Percentiles rank a stretch among this genome's conserved stretches.
Conservation (phyloP, 805 yeast species). For the Metschnikowia lochheadii region DNA sequence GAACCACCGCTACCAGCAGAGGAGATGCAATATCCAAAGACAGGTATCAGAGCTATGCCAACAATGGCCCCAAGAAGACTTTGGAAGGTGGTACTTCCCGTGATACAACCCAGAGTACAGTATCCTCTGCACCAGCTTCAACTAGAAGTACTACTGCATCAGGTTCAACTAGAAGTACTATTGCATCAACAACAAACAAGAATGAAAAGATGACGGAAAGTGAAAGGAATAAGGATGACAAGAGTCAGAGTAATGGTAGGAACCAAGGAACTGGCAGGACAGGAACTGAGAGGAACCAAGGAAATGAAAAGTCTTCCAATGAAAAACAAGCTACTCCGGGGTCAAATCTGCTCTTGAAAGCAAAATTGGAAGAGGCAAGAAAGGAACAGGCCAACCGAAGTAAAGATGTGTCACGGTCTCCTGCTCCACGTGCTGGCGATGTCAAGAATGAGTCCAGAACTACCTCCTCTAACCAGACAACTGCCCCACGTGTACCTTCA, state of each 20-base stretch:
- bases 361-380: constrained; percentile 23
- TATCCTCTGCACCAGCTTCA: neutral
- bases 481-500: neutral
- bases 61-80: neutral
- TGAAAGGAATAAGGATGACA: neutral
- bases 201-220: neutral
- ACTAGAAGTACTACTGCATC: neutral
- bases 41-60: constrained; percentile 31
- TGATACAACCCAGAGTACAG: neutral
- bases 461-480: neutral
- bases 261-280: neutral
- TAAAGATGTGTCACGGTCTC: neutral
- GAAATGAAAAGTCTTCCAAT: neutral
- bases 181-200: constrained; percentile 5
- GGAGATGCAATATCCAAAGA: constrained; percentile 16
- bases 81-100: neutral
- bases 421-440: neutral
- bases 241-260: neutral
- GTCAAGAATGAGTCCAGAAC: neutral
- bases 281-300: neutral
- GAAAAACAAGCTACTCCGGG: too few relatives aligned
- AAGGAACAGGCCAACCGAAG: constrained; percentile 17
- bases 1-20: constrained; percentile 10
- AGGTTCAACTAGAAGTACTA: neutral
- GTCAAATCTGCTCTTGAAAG: constrained; percentile 12